phyloP scores from a whole-genome alignment of 345 rosid genomes.

The Sisymbrium altissimum region DNA sequence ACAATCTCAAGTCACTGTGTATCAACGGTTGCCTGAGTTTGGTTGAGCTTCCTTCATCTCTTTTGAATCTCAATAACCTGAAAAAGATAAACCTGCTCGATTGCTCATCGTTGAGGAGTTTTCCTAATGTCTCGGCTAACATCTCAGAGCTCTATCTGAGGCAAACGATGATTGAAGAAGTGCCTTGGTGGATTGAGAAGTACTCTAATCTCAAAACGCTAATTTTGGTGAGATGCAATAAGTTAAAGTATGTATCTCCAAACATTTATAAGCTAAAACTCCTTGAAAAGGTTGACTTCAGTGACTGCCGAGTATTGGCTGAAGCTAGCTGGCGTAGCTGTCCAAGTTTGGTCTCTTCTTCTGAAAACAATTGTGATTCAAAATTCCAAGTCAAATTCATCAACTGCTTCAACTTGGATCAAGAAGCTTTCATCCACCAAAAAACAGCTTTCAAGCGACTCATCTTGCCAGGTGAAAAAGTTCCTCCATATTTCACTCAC shows the following conservation, averaged over 20 bases:
- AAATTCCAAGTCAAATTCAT: not conserved
- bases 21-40: not conserved
- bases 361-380: not conserved
- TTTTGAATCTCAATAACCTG: not conserved
- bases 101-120: not conserved
- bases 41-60: not conserved
- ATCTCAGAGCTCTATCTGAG: not conserved
- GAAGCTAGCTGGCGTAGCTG: not conserved
- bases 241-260: not conserved
- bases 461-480: not conserved
- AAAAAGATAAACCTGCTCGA: not conserved
- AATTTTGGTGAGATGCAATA: not conserved
- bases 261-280: not conserved
- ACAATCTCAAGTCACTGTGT: not conserved
- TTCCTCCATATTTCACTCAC: slow-evolving; percentile 15
- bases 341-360: not conserved
- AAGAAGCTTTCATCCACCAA: not conserved
- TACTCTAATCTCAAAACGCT: not conserved
- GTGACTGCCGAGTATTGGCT: not conserved
- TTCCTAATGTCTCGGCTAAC: not conserved
- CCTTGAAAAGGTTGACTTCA: not conserved
- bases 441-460: not conserved
- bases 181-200: not conserved
- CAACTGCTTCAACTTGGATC: not conserved
- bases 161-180: not conserved